These are phyloP conservation scores for Trichophyton benhamiae DNA, from an alignment of 2,329 filamentous ascomycete species.

Conservation along the genomic window DNA sequence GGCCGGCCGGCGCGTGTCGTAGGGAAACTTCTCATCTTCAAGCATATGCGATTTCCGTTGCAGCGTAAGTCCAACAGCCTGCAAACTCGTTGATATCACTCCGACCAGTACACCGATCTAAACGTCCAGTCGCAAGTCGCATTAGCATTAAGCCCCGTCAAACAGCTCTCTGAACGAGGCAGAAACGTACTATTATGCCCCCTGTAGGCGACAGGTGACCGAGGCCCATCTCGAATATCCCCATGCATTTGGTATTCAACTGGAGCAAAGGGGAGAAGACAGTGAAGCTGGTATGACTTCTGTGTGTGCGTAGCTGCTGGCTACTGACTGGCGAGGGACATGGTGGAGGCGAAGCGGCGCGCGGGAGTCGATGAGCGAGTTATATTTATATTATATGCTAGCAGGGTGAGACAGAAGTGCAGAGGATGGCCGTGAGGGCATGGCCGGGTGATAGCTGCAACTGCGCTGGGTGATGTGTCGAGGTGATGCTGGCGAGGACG, in stretches of 20 bases:
- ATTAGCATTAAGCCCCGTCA: conserved; percentile 1
- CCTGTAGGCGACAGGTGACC: conserved; percentile 65
- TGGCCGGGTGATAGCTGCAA: conserved; percentile 5
- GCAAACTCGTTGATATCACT: conserved; percentile 82
- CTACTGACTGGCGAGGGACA: conserved; percentile 19
- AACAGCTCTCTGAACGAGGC: background rate
- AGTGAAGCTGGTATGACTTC: conserved; percentile 14
- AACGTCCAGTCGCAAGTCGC: conserved; percentile 11
- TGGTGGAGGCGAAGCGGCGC: conserved; percentile 22
- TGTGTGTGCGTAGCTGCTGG: background rate
- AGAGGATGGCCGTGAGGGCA: background rate
- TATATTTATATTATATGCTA: background rate
- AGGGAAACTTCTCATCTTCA: conserved; percentile 79
- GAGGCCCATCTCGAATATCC: conserved; percentile 49
- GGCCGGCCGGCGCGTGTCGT: conserved; percentile 69
- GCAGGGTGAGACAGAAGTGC: background rate
- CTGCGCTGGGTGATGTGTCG: background rate
- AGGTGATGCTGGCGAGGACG: background rate
- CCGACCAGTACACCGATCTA: conserved; percentile 89
- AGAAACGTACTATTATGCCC: conserved; percentile 56
- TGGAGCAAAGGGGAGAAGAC: conserved; percentile 4
- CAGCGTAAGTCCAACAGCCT: conserved; percentile 86
- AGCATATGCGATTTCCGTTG: conserved; percentile 97
- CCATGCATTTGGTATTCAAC: conserved; percentile 22
- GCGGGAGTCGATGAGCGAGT: background rate